These are phyloP conservation scores for Suillus weaverae DNA, from an alignment of 768 basidiomycete species.

Conservation along the genomic window DNA sequence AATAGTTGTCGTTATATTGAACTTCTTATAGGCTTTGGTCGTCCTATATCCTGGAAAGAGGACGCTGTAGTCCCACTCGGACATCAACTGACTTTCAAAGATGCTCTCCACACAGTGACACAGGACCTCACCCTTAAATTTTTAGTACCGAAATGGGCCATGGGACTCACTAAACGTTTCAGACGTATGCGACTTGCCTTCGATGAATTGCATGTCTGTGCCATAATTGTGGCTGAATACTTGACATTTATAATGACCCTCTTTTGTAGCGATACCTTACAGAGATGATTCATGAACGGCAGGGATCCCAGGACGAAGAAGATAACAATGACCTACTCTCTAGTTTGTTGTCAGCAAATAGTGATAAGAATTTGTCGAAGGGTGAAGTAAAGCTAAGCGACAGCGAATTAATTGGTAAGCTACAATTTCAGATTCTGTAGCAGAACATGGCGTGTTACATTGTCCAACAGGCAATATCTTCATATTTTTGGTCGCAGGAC, in stretches of 20 bases:
- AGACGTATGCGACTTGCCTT: conserved; percentile 38
- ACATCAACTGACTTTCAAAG: conserved; percentile 49
- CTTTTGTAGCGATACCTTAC: conserved; percentile 41
- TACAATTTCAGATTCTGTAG: neutral
- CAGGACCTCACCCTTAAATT: conserved; percentile 38
- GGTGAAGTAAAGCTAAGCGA: conserved; percentile 38
- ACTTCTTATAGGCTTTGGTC: conserved; percentile 46
- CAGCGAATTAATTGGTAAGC: conserved; percentile 41
- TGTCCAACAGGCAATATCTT: conserved; percentile 34
- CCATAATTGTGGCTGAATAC: neutral
- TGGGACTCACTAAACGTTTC: conserved; percentile 35
- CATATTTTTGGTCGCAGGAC: conserved; percentile 56
- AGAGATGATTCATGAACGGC: conserved; percentile 53
- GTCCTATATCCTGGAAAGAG: conserved; percentile 49
- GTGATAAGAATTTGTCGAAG: conserved; percentile 30
- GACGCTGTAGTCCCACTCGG: conserved; percentile 40
- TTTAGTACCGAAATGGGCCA: conserved; percentile 40
- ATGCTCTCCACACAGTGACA: conserved; percentile 46
- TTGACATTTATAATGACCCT: neutral
- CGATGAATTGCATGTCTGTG: conserved; percentile 42
- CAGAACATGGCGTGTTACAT: neutral
- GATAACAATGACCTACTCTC: conserved; percentile 53
- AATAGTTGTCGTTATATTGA: neutral
- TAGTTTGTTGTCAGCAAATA: conserved; percentile 51
- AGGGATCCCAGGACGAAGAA: conserved; percentile 33